A percentile compares a stretch with the other conserved stretches of the same genome.
Evolutionary conservation across 2,329 filamentous ascomycete species (phyloP).

Genomic region (Fusarium begoniae): DNA sequence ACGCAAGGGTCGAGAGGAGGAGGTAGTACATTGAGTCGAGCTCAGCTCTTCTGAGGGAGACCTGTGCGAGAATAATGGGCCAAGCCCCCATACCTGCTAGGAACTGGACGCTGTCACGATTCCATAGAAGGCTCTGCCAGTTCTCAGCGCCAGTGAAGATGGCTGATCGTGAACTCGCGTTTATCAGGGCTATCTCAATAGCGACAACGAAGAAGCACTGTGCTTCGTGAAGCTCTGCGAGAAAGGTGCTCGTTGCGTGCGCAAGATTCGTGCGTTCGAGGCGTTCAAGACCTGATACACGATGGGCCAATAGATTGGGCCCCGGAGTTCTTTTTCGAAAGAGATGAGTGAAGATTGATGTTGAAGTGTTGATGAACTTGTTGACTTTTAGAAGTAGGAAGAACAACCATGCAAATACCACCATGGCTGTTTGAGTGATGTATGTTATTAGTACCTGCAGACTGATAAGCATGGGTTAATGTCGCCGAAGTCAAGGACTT

Average conservation of each 20-base stretch:
- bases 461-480: background rate
- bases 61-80: background rate
- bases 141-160: slow-evolving; percentile 1
- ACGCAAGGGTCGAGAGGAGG: background rate
- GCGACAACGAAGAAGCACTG: slow-evolving; percentile 19
- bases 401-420: slow-evolving; percentile 1
- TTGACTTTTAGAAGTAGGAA: background rate
- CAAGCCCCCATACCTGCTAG: slow-evolving; percentile 9
- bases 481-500: rapidly evolving
- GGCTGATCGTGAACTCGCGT: background rate
- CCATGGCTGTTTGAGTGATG: slow-evolving; percentile 14
- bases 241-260: slow-evolving; percentile 5
- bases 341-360: background rate
- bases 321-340: background rate
- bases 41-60: background rate
- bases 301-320: background rate
- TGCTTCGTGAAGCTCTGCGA: slow-evolving; percentile 23
- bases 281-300: background rate
- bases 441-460: slow-evolving; percentile 12
- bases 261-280: background rate
- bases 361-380: background rate
- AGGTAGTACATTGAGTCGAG: slow-evolving; percentile 7
- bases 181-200: background rate
- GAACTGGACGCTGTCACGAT: background rate
- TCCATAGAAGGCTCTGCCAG: slow-evolving; percentile 3